A percentile compares a stretch with the other conserved stretches of the same genome.
Conservation (phyloP, 2,329 filamentous ascomycete genomes). For the Aaosphaeria arxii region DNA sequence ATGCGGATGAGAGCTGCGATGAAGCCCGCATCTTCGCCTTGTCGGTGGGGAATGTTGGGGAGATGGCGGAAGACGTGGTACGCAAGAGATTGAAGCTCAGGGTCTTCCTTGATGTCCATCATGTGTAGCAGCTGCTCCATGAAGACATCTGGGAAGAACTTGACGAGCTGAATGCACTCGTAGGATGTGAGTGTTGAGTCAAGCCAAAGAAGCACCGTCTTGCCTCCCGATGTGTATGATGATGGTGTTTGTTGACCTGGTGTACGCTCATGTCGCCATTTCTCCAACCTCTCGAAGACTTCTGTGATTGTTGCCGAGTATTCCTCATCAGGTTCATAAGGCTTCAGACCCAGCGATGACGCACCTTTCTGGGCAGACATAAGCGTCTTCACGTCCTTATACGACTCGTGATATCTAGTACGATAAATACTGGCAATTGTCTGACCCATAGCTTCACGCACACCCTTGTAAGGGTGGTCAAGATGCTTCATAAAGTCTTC, state of each 20-base stretch:
- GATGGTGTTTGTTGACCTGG: constrained; percentile 92
- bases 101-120: constrained; percentile 99
- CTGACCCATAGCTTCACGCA: constrained; percentile 89
- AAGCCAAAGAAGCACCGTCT: constrained; percentile 93
- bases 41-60: constrained; percentile 88
- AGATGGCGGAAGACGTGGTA: constrained; percentile 97
- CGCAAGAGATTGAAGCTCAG: constrained; percentile 87
- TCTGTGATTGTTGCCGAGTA: constrained; percentile 69
- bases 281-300: constrained; percentile 76
- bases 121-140: constrained; percentile 95
- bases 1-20: constrained; percentile 85
- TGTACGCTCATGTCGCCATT: constrained; percentile 79
- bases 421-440: constrained; percentile 86
- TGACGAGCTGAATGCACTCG: constrained; percentile 85
- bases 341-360: constrained; percentile 79
- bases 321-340: constrained; percentile 75
- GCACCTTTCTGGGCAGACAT: constrained; percentile 74
- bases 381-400: constrained; percentile 72
- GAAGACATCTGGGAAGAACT: constrained; percentile 86
- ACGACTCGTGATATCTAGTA: constrained; percentile 91
- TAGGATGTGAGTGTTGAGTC: constrained; percentile 87
- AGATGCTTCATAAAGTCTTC: constrained; percentile 87
- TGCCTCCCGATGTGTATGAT: constrained; percentile 91
- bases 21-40: constrained; percentile 80
- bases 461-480: constrained; percentile 96